Evolutionary conservation across 805 yeast species (phyloP).

Genomic region (Barnettozyma californica): DNA sequence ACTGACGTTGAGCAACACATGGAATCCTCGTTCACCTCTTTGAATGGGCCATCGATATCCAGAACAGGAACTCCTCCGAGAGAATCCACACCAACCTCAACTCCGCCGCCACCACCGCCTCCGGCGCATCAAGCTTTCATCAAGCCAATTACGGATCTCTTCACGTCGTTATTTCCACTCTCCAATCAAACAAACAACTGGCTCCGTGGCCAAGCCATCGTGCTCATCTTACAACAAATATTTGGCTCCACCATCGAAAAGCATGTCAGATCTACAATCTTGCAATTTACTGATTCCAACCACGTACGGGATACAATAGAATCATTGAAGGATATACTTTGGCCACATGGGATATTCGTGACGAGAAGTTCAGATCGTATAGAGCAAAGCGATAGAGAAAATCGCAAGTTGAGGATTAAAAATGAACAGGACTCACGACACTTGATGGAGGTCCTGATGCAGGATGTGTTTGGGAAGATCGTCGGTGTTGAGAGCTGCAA

Average conservation of each 20-base stretch:
- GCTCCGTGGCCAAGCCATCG: constrained; percentile 80
- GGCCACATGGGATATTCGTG: constrained; percentile 54
- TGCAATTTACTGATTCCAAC: constrained; percentile 37
- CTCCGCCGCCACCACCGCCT: background rate
- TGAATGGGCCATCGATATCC: background rate
- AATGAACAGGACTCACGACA: constrained; percentile 54
- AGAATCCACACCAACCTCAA: background rate
- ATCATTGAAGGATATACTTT: constrained; percentile 27
- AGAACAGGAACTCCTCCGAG: background rate
- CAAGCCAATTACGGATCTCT: constrained; percentile 74
- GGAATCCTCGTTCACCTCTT: background rate
- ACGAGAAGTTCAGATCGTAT: background rate
- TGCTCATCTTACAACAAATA: constrained; percentile 76
- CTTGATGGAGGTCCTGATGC: constrained; percentile 50
- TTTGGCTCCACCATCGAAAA: constrained; percentile 86
- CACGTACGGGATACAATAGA: constrained; percentile 38
- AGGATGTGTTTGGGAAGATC: constrained; percentile 62
- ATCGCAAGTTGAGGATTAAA: constrained; percentile 44
- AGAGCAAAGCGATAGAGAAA: constrained; percentile 41
- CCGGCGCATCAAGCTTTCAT: constrained; percentile 43
- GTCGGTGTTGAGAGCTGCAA: constrained; percentile 66
- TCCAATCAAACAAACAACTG: constrained; percentile 56
- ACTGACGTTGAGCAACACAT: background rate
- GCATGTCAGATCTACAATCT: constrained; percentile 34
- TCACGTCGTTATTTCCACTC: constrained; percentile 64